phyloP scores from a whole-genome alignment of 768 basidiomycete genomes.

The Boletus tylopilopsis region DNA sequence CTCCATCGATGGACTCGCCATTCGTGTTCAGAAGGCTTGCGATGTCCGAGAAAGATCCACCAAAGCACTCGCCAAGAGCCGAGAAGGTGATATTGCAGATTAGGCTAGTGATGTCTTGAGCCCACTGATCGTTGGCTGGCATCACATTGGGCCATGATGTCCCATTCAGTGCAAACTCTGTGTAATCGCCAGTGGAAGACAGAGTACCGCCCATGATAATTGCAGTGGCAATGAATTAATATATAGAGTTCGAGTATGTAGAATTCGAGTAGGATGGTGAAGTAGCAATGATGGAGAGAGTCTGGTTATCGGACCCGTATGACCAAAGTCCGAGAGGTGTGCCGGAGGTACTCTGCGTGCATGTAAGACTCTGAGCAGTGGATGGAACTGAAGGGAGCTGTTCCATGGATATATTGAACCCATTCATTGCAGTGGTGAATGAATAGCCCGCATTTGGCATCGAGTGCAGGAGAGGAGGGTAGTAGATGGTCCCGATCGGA shows the following conservation, averaged over 20 bases:
- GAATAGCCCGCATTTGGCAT: background rate
- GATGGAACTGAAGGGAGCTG: slow-evolving; percentile 8
- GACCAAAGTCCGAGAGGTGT: background rate
- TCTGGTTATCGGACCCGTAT: slow-evolving; percentile 4
- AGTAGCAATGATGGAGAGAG: slow-evolving; percentile 4
- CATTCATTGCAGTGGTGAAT: slow-evolving; percentile 7
- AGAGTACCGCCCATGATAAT: slow-evolving; percentile 8
- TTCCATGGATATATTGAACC: slow-evolving; percentile 16
- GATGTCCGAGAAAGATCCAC: slow-evolving; percentile 7
- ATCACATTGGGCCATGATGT: slow-evolving; percentile 12
- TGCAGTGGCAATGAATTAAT: slow-evolving; percentile 9
- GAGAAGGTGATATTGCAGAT: slow-evolving; percentile 7
- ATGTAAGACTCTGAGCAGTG: slow-evolving; percentile 8
- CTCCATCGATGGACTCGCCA: rapidly evolving
- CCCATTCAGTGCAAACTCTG: slow-evolving; percentile 13
- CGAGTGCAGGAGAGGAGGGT: slow-evolving; percentile 7
- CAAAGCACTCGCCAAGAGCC: background rate
- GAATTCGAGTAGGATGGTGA: background rate
- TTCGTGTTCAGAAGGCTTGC: background rate
- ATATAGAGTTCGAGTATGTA: background rate
- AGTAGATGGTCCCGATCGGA: slow-evolving; percentile 3
- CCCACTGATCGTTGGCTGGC: slow-evolving; percentile 9
- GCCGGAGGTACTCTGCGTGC: background rate
- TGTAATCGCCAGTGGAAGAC: slow-evolving; percentile 3
- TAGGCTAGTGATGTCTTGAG: slow-evolving; percentile 14